phyloP scores from a whole-genome alignment of 2,329 filamentous ascomycete genomes.

The Metarhizium album region DNA sequence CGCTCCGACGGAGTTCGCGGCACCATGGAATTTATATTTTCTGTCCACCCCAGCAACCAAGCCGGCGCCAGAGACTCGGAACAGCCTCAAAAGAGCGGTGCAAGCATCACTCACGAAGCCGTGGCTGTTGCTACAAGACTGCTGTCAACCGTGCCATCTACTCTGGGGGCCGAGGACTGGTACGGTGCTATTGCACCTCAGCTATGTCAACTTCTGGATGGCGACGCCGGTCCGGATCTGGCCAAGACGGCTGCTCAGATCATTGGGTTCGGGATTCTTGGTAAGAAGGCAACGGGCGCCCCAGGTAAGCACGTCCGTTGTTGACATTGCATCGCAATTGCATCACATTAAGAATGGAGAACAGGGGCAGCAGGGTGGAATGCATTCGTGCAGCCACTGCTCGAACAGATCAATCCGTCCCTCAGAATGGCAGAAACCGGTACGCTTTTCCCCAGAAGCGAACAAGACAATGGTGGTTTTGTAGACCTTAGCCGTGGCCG shows the following conservation, averaged over 20 bases:
- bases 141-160: constrained; percentile 47
- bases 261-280: constrained; percentile 50
- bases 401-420: constrained; percentile 39
- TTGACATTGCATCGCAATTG: neutral
- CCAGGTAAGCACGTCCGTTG: constrained; percentile 34
- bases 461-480: constrained; percentile 25
- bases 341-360: neutral
- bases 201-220: constrained; percentile 51
- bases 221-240: constrained; percentile 26
- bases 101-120: constrained; percentile 58
- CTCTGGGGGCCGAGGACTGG: constrained; percentile 45
- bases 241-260: constrained; percentile 26
- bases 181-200: constrained; percentile 51
- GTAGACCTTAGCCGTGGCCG: constrained; percentile 33
- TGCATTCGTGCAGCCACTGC: constrained; percentile 47
- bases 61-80: constrained; percentile 28
- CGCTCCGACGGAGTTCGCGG: constrained; percentile 53
- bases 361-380: constrained; percentile 50
- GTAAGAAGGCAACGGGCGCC: constrained; percentile 51
- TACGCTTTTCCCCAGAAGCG: constrained; percentile 7
- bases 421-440: constrained; percentile 8
- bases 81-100: constrained; percentile 42
- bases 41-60: constrained; percentile 49
- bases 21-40: constrained; percentile 60
- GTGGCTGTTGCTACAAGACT: constrained; percentile 52